phyloP scores from a whole-genome alignment of 1,139 yeast species.

The Maudiozyma humilis region DNA sequence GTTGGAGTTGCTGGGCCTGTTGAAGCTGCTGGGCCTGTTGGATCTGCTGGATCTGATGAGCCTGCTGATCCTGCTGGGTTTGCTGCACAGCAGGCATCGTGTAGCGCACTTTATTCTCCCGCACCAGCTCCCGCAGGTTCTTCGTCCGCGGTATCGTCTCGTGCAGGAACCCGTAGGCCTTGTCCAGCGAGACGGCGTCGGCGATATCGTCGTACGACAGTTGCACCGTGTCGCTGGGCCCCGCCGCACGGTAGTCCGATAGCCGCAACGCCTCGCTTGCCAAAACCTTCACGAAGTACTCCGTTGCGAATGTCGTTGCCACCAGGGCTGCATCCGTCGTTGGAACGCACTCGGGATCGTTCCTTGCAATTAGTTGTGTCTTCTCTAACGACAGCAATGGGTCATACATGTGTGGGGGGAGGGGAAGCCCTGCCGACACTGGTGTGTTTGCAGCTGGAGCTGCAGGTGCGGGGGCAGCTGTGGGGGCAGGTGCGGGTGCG shows the following conservation, averaged over 20 bases:
- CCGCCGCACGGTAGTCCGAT: constrained; percentile 6
- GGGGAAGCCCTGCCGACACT: too few relatives aligned
- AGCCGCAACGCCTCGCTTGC: constrained; percentile 65
- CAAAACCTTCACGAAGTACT: constrained; percentile 69
- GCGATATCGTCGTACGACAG: constrained; percentile 62
- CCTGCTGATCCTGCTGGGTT: too few relatives aligned
- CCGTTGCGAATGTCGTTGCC: constrained; percentile 82
- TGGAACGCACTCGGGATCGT: constrained; percentile 76
- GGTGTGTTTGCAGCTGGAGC: too few relatives aligned
- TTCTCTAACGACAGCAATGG: constrained; percentile 60
- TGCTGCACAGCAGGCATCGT: constrained; percentile 19
- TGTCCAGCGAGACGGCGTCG: constrained; percentile 57
- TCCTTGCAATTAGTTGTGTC: constrained; percentile 73
- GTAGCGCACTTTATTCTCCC: constrained; percentile 38
- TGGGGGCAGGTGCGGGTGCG: neutral
- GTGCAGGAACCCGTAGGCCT: constrained; percentile 55
- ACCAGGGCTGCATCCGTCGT: constrained; percentile 74
- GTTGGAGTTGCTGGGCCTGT: too few relatives aligned
- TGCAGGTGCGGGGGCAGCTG: neutral
- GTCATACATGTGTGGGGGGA: neutral
- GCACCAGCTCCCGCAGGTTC: constrained; percentile 43
- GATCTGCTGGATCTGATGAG: constrained; percentile 6
- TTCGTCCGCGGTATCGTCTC: constrained; percentile 55
- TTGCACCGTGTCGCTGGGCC: neutral
- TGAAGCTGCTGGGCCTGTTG: neutral